Conservation (phyloP, 768 basidiomycete species). For the Tephrocybe rancida region DNA sequence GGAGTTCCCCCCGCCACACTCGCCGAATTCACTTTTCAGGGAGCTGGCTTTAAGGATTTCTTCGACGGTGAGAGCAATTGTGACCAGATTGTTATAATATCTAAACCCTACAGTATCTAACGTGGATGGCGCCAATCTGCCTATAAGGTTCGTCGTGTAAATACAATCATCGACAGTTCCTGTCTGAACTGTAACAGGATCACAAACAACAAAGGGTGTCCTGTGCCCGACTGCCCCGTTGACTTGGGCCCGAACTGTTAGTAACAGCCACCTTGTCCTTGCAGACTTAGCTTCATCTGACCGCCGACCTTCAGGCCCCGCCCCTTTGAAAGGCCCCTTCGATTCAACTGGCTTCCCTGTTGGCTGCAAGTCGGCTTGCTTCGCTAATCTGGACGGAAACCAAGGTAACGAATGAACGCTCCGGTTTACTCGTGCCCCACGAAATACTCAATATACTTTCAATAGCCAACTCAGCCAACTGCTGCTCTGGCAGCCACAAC, state of each 20-base stretch:
- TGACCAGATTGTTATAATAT: no score
- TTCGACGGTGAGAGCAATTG: constrained; percentile 73
- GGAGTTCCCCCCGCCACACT: constrained; percentile 67
- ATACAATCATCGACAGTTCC: constrained; percentile 47
- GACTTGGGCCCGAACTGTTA: constrained; percentile 63
- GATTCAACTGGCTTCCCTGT: constrained; percentile 55
- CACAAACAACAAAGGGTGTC: constrained; percentile 56
- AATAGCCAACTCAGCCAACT: constrained; percentile 59
- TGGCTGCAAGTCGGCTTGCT: constrained; percentile 65
- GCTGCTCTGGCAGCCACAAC: constrained; percentile 59
- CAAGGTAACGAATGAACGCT: constrained; percentile 25
- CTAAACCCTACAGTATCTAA: no score
- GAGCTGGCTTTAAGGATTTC: constrained; percentile 45
- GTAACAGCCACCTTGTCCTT: no score
- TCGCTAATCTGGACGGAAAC: constrained; percentile 43
- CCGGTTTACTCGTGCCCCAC: not conserved
- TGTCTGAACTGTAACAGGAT: constrained; percentile 38
- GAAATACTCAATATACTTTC: not conserved
- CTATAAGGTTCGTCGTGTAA: no score
- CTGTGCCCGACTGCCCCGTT: constrained; percentile 57
- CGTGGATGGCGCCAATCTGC: no score
- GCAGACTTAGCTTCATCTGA: not conserved
- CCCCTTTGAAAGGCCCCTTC: constrained; percentile 51
- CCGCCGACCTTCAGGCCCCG: constrained; percentile 39
- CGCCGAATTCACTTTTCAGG: constrained; percentile 64